Evolutionary conservation across 306 rosid genomes (phyloP).

Genomic region (Corylus heterophylla): DNA sequence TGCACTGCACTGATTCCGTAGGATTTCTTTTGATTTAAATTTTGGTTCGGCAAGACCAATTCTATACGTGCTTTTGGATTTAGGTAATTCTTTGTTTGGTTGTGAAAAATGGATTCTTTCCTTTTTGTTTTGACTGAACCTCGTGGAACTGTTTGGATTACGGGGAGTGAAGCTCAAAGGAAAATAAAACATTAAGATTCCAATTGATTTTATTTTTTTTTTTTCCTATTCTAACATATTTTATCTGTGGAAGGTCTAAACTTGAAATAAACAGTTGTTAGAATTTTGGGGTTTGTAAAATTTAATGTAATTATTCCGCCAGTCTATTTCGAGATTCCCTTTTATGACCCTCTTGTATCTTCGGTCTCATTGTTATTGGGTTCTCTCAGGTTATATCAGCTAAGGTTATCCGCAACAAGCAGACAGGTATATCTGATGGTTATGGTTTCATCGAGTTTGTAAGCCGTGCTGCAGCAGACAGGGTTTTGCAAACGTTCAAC

Average conservation of each 20-base stretch:
- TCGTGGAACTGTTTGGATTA: too few relatives aligned
- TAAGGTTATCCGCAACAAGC: constrained; percentile 64
- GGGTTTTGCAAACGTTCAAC: constrained; percentile 44
- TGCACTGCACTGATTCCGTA: too few relatives aligned
- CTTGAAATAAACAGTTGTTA: too few relatives aligned
- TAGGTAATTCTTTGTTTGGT: not conserved
- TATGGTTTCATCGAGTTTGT: constrained; percentile 64
- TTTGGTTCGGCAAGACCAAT: too few relatives aligned
- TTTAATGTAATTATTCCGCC: too few relatives aligned
- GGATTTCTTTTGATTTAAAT: too few relatives aligned
- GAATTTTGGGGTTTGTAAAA: too few relatives aligned
- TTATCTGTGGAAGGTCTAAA: too few relatives aligned
- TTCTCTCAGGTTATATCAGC: constrained; percentile 40
- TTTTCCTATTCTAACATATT: too few relatives aligned
- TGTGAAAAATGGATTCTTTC: not conserved
- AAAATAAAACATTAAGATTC: not conserved
- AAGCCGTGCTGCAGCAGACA: constrained; percentile 48
- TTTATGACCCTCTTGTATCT: not conserved
- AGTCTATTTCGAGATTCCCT: not conserved
- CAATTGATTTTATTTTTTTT: too few relatives aligned
- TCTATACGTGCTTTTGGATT: not conserved
- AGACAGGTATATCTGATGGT: constrained; percentile 53
- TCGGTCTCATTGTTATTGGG: not conserved
- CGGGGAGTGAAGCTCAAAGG: not conserved
- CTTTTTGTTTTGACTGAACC: not conserved